phyloP scores from a whole-genome alignment of 2,329 filamentous ascomycete species.

The Emericellopsis cladophorae region DNA sequence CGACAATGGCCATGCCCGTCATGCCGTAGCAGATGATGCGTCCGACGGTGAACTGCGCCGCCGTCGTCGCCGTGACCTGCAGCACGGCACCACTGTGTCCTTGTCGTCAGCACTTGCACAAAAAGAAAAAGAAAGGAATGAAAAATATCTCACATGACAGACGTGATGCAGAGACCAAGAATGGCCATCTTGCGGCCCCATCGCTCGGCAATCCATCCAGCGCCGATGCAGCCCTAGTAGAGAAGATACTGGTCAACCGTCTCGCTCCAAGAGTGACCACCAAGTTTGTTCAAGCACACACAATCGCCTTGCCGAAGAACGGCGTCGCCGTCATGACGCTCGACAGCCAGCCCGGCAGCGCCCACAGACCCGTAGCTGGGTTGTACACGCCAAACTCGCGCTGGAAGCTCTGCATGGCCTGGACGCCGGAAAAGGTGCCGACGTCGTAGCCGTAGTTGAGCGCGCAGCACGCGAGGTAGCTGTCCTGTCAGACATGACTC shows the following conservation, averaged over 20 bases:
- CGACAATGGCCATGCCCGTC: slow-evolving; percentile 17
- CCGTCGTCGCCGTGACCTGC: slow-evolving; percentile 13
- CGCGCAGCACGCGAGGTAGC: slow-evolving; percentile 1
- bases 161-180: slow-evolving; percentile 8
- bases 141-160: slow-evolving; percentile 8
- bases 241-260: not conserved
- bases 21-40: slow-evolving; percentile 15
- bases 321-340: slow-evolving; percentile 1
- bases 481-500: not conserved
- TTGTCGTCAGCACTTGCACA: not conserved
- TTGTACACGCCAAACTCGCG: not conserved
- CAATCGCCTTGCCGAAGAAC: slow-evolving; percentile 1
- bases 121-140: too few species aligned
- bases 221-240: not conserved
- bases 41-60: slow-evolving; percentile 16
- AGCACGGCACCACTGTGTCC: slow-evolving; percentile 13
- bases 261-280: too few species aligned
- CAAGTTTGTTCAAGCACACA: not conserved
- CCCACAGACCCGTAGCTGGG: not conserved
- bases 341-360: slow-evolving; percentile 1
- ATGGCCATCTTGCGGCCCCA: slow-evolving; percentile 13
- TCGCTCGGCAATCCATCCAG: slow-evolving; percentile 9
- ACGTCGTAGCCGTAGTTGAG: slow-evolving; percentile 2
- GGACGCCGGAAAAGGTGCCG: slow-evolving; percentile 1
- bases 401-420: slow-evolving; percentile 1